phyloP scores from a whole-genome alignment of 1,284 basidiomycete genomes.

The Porodaedalea pini region DNA sequence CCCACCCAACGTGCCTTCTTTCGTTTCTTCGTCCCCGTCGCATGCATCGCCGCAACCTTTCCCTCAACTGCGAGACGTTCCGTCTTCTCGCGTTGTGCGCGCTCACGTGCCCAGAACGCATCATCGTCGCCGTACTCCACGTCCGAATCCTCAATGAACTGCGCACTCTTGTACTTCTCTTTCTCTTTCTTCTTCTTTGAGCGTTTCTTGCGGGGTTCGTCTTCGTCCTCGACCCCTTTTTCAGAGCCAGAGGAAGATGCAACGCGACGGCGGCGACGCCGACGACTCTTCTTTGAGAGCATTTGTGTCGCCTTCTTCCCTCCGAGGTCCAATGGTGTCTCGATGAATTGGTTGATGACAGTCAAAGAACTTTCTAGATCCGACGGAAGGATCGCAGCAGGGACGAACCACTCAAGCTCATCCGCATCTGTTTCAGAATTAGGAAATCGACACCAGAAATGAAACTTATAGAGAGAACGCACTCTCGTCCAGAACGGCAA shows the following conservation, averaged over 20 bases:
- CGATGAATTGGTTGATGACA: conserved; percentile 75
- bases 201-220: conserved; percentile 43
- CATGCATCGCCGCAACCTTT: conserved; percentile 52
- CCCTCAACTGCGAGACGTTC: conserved; percentile 45
- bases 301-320: conserved; percentile 69
- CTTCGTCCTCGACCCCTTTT: conserved; percentile 42
- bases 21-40: conserved; percentile 69
- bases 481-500: conserved; percentile 63
- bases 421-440: conserved; percentile 47
- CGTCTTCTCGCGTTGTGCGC: conserved; percentile 47
- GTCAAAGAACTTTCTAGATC: conserved; percentile 62
- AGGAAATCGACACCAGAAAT: conserved; percentile 9
- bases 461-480: conserved; percentile 19
- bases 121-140: conserved; percentile 74
- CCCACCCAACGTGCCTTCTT: conserved; percentile 28
- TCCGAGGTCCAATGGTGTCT: conserved; percentile 68
- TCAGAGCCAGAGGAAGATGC: conserved; percentile 45
- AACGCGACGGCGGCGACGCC: conserved; percentile 36
- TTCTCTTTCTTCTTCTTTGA: conserved; percentile 66
- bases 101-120: conserved; percentile 76
- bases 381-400: conserved; percentile 57
- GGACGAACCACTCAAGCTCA: conserved; percentile 79
- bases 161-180: conserved; percentile 79
- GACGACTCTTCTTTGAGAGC: conserved; percentile 58
- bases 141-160: conserved; percentile 89